Evolutionary conservation across 768 basidiomycete genomes (phyloP), one percentile per base, ranked within the genome.

Genomic region (Tricholoma sp.): DNA sequence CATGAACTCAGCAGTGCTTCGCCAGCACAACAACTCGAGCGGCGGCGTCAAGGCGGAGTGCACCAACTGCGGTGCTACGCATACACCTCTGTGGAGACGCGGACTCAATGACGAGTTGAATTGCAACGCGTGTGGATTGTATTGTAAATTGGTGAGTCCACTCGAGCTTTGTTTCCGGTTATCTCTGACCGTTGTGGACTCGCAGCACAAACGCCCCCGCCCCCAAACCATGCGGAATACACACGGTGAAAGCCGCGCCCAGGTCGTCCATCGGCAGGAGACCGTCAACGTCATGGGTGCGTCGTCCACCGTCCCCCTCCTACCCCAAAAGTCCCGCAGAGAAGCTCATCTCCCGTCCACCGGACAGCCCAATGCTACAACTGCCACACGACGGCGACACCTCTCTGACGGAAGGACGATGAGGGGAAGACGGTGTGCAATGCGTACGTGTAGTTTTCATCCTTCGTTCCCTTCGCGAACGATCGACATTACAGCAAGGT

Each of bases 401-500:
- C 91, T 21, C 80, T 92, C 31, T 92, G 90, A 89, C 80, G 90
- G 60, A 92, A 92, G 71, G 90, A 92, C 63, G 89, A 91, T 62
- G 91, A 91, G 70, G 90, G 90, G 55, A 89, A 89, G 76, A 92
- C 90, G 0, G 88, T 92, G 37, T 92, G 91, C 75, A 92, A 92
- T 64, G 90, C 91, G 86, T 91, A 70, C 71, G 87, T 83, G 54
- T 24, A n/a, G n/a, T n/a, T n/a, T n/a, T n/a, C n/a, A n/a, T n/a
- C n/a, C n/a, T n/a, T n/a, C n/a, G n/a, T n/a, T n/a, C n/a, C n/a
- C n/a, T n/a, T n/a, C n/a, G n/a, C n/a, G n/a, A n/a, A n/a, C n/a
- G n/a, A n/a, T n/a, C n/a, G n/a, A n/a, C n/a, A n/a, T n/a, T n/a
- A n/a, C n/a, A n/a, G n/a, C n/a, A n/a, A n/a, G n/a, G n/a, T n/a